phyloP scores from a whole-genome alignment of 352 stramenopile species.

The Blastocystis sp. region DNA sequence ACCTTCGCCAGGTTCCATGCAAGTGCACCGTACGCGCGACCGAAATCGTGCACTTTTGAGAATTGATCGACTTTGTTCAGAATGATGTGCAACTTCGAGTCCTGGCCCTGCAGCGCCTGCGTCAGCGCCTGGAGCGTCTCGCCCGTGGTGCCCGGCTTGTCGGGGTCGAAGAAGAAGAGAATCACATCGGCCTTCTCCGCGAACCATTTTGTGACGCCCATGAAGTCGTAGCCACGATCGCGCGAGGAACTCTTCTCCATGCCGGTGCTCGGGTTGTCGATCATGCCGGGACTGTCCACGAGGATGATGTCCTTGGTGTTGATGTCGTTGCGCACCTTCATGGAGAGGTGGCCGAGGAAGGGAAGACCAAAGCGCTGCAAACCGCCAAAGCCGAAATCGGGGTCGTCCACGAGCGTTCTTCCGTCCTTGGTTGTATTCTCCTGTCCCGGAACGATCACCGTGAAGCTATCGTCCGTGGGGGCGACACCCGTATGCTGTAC shows the following conservation, averaged over 20 bases:
- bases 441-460: slow-evolving; percentile 91
- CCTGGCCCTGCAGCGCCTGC: slow-evolving; percentile 92
- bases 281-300: slow-evolving; percentile 97
- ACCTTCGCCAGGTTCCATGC: slow-evolving; percentile 96
- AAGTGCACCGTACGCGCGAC: slow-evolving; percentile 93
- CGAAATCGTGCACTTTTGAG: slow-evolving; percentile 98
- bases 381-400: slow-evolving; percentile 92
- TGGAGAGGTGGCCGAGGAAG: slow-evolving; percentile 94
- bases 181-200: slow-evolving; percentile 97
- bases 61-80: slow-evolving; percentile 99
- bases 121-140: slow-evolving; percentile 96
- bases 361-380: slow-evolving; percentile 90
- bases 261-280: slow-evolving; percentile 84
- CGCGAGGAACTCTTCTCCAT: slow-evolving; percentile 32
- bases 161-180: slow-evolving; percentile 98
- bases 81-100: slow-evolving; percentile 99
- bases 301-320: slow-evolving; percentile 91
- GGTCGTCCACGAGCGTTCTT: slow-evolving; percentile 87
- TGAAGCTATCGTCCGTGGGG: slow-evolving; percentile 98
- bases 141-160: slow-evolving; percentile 97
- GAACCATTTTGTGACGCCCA: slow-evolving; percentile 86
- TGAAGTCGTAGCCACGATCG: slow-evolving; percentile 72
- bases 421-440: slow-evolving; percentile 94
- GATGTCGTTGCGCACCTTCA: slow-evolving; percentile 92
- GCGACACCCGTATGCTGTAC: slow-evolving; percentile 97